Evolutionary conservation across 495 filamentous ascomycete species (phyloP), one percentile per base, ranked within the genome.

Genomic region (Talaromyces nanjingensis): DNA sequence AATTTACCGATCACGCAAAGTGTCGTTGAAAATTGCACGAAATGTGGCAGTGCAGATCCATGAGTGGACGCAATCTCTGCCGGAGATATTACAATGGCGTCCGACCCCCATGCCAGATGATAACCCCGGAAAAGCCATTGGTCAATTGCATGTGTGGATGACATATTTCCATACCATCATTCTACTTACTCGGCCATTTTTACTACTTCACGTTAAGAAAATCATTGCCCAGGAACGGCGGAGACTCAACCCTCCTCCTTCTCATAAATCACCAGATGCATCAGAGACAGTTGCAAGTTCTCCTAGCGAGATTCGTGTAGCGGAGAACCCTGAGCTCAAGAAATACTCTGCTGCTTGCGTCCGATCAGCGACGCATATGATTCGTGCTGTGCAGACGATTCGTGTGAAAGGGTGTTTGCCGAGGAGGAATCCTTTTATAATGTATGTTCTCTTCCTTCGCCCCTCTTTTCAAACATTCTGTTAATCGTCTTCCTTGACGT

Each of bases 91-190:
- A 25, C 60, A 62, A 49, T 62, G 60, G 60, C 60, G 47, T 29
- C 60, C 60, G 4, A 62, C 60, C 1, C 60, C 60, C 14, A 62
- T 62, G 27, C 60, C 60, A 3, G 54, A 79, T 25, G 70, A 66
- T 65, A 68, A 78, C 65, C 64, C 82, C 65, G 77, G 80, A 70
- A 76, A 86, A 74, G 85, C 84, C 25, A 78, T 91, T 27, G 84
- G 86, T 8, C 83, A 83, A 33, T 79, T 90, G 24, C 89, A 91
- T 66, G 77, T 86, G 34, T 86, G 90, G 64, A 79, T 89, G 8
- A 78, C 89, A 18, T 88, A 90, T 65, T 87, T 87, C 65, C 89
- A 90, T 74, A 90, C 88, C 1, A 85, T 91, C 55, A 84, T 91
- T 24, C 77, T 92, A 5, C 77, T 92, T n/a, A 81, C 79, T 4